These are phyloP conservation scores for Arthroderma sp. DNA, from an alignment of 2,329 filamentous ascomycete species.

Conservation along the genomic window DNA sequence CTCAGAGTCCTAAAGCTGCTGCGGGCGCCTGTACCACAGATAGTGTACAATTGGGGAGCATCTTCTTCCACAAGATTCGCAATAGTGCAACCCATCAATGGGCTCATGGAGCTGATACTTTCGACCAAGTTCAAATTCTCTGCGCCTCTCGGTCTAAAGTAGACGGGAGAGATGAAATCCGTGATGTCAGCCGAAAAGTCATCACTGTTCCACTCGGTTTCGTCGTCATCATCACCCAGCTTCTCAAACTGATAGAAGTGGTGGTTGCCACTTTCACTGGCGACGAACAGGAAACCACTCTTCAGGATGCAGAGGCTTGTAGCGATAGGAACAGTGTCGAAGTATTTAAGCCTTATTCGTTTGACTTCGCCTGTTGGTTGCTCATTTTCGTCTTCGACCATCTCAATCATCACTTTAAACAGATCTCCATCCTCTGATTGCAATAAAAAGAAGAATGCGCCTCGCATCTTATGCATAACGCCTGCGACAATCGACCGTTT, in stretches of 20 bases:
- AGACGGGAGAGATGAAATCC: constrained; percentile 61
- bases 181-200: constrained; percentile 64
- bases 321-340: constrained; percentile 85
- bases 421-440: constrained; percentile 97
- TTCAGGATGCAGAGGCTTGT: constrained; percentile 84
- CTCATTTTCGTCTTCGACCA: constrained; percentile 67
- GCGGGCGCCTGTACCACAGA: constrained; percentile 76
- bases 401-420: constrained; percentile 90
- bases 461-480: constrained; percentile 95
- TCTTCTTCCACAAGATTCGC: constrained; percentile 85
- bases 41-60: constrained; percentile 88
- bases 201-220: constrained; percentile 74
- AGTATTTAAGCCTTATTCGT: constrained; percentile 87
- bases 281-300: constrained; percentile 87
- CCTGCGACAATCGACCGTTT: constrained; percentile 79
- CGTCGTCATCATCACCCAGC: constrained; percentile 86
- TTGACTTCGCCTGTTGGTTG: constrained; percentile 69
- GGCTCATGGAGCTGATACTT: constrained; percentile 77
- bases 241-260: constrained; percentile 96
- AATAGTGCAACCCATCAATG: constrained; percentile 80
- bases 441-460: constrained; percentile 91
- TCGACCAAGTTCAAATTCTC: constrained; percentile 79
- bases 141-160: constrained; percentile 66
- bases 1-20: constrained; percentile 86
- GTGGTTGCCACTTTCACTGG: constrained; percentile 84